Base-by-base conservation (phyloP, 345 rosid species). In the Camelina neglecta region DNA sequence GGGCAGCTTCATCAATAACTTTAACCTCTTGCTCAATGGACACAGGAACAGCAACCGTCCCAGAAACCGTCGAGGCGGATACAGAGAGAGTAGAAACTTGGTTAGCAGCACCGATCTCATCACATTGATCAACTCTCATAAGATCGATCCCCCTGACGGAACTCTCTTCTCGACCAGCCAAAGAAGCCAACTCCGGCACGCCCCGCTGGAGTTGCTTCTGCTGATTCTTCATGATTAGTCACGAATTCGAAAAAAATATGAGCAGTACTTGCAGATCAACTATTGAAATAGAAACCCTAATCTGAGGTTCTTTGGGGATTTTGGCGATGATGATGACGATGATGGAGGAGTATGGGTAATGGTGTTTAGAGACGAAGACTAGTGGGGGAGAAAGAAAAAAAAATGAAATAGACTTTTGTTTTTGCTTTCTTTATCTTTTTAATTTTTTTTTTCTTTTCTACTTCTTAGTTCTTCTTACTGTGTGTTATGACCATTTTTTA, bases 41-140 rank as follows among this genome's bases (percentile, higher is more conserved):
- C 11, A 41, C 33, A 39, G 42, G 29, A 18, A 41, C 65, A 38
- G 9, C 45, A n/a, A 59, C 44, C 44, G 63, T 35, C 44, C 6
- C 29, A 59, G 2, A 67, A 38, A 59, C 59, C 35, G 62, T 45
- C 12, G 44, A 65, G 47, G 83, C 58, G 64, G 81, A 81, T 24
- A 72, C 83, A 29, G 77, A 83, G 16, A 82, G 83, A 77, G 75
- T 77, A 31, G 85, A 77, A 81, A 67, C 90, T 64, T 75, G 79
- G 23, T 79, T 62, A 49, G 67, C 82, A 49, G 67, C 81, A 26
- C 69, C 82, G 53, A 85, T 26, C 77, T 56, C 79, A 60, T 77
- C 71, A 78, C 90, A 77, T 79, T 86, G 91, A 89, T 84, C 94
- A 83, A 77, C 80, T 76, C 81, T 77, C 85, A 71, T 77, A 42